Evolutionary conservation across 2,329 filamentous ascomycete genomes (phyloP).

Genomic region (Aphanocladium album): DNA sequence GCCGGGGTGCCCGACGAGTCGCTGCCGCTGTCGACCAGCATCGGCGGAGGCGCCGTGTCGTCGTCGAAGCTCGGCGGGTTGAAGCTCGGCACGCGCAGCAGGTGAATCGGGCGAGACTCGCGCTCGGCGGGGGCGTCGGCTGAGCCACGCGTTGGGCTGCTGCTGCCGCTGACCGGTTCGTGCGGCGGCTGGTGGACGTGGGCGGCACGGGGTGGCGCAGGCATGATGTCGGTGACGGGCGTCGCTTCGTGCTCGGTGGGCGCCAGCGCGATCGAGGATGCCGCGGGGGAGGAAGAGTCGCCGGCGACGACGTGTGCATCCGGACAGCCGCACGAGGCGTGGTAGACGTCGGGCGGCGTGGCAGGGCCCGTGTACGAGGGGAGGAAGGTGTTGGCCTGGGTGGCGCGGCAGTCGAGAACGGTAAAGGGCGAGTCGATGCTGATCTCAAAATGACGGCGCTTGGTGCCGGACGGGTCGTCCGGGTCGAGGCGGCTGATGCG

Average conservation of each 20-base stretch:
- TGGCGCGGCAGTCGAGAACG: constrained; percentile 88
- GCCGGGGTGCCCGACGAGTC: constrained; percentile 29
- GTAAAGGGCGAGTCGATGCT: constrained; percentile 95
- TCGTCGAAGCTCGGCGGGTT: constrained; percentile 85
- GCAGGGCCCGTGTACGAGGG: constrained; percentile 66
- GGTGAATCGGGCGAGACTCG: constrained; percentile 68
- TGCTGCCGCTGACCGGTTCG: constrained; percentile 25
- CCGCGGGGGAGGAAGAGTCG: constrained; percentile 66
- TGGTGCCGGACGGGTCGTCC: constrained; percentile 63
- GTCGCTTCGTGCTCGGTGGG: constrained; percentile 28
- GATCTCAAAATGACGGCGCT: constrained; percentile 88
- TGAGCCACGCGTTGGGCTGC: constrained; percentile 14
- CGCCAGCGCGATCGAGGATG: constrained; percentile 48
- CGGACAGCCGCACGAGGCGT: constrained; percentile 50
- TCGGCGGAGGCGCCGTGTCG: constrained; percentile 44
- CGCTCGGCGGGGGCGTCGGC: constrained; percentile 22
- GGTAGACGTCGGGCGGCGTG: constrained; percentile 38
- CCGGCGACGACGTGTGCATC: constrained; percentile 46
- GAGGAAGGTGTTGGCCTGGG: constrained; percentile 79
- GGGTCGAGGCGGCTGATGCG: constrained; percentile 80
- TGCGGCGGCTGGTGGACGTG: constrained; percentile 38
- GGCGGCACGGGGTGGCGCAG: constrained; percentile 50
- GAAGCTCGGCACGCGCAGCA: constrained; percentile 77
- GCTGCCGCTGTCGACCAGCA: constrained; percentile 21
- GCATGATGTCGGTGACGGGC: constrained; percentile 31